Percentiles rank a stretch among this genome's conserved stretches.
Conservation (phyloP, 305 asterid species). For the Fraxinus ornus region DNA sequence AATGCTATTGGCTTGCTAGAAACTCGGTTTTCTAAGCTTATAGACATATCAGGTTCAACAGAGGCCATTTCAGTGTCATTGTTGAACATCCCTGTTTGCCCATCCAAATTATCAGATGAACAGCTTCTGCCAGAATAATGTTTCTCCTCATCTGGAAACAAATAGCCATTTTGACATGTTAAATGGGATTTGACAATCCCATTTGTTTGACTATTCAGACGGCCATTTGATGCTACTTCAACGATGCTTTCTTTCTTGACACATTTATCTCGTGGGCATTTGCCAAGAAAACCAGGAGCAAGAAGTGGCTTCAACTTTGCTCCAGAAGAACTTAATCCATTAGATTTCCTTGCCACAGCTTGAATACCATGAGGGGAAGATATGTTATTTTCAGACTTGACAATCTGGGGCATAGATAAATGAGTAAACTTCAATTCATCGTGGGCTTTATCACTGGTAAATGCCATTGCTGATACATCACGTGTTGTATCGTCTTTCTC, state of each 20-base stretch:
- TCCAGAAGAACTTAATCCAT: conserved; percentile 23
- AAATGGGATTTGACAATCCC: conserved; percentile 15
- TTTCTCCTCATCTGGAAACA: conserved; percentile 15
- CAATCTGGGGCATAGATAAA: conserved; percentile 27
- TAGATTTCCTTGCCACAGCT: conserved; percentile 32
- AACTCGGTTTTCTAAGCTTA: conserved; percentile 30
- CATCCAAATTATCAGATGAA: neutral
- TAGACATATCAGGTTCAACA: conserved; percentile 18
- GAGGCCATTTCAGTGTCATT: conserved; percentile 28
- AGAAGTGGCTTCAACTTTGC: conserved; percentile 58
- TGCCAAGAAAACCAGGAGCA: conserved; percentile 67
- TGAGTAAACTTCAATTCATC: conserved; percentile 26
- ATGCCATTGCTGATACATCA: conserved; percentile 30
- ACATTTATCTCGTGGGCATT: conserved; percentile 31
- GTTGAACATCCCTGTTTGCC: neutral
- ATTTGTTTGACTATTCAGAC: conserved; percentile 17
- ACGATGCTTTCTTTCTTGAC: conserved; percentile 16
- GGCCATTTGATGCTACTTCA: conserved; percentile 17
- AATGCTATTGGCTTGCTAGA: neutral
- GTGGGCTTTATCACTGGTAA: conserved; percentile 22
- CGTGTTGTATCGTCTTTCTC: conserved; percentile 26
- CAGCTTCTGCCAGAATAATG: conserved; percentile 12
- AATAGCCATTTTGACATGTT: conserved; percentile 32
- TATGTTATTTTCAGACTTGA: conserved; percentile 19
- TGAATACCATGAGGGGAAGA: conserved; percentile 26